These are phyloP conservation scores for Globisporangium barbulae DNA, from an alignment of 352 stramenopile genomes.

Conservation along the genomic window DNA sequence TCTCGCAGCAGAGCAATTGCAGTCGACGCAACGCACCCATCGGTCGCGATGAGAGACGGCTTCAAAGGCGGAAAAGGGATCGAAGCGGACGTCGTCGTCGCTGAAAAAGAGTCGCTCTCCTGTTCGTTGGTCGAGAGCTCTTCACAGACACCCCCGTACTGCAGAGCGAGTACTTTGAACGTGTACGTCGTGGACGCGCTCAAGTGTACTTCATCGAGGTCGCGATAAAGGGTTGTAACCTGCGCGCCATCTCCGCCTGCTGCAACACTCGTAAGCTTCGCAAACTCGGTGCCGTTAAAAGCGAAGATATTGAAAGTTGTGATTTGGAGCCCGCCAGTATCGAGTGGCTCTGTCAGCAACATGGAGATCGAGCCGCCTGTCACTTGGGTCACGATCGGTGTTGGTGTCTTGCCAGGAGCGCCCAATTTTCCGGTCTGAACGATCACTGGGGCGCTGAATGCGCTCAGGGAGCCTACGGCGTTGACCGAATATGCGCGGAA, in stretches of 20 bases:
- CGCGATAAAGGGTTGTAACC: constrained; percentile 17
- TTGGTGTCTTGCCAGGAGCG: constrained; percentile 34
- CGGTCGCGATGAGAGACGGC: constrained; percentile 16
- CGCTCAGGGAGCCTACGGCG: constrained; percentile 17
- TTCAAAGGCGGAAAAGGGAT: constrained; percentile 25
- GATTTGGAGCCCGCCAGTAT: constrained; percentile 38
- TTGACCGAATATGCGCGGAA: constrained; percentile 36
- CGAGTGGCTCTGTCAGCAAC: constrained; percentile 28
- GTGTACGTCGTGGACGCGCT: constrained; percentile 28
- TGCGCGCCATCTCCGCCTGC: constrained; percentile 17
- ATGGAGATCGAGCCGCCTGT: constrained; percentile 40
- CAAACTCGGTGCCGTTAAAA: constrained; percentile 14
- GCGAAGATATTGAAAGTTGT: constrained; percentile 32
- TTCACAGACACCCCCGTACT: constrained; percentile 36
- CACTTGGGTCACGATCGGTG: constrained; percentile 22
- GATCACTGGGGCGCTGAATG: constrained; percentile 22
- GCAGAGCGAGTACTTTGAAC: constrained; percentile 42
- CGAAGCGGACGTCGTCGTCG: constrained; percentile 23
- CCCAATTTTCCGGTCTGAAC: constrained; percentile 27
- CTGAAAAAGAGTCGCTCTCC: constrained; percentile 28
- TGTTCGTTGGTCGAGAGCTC: constrained; percentile 21
- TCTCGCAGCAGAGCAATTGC: constrained; percentile 25
- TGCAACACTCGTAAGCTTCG: constrained; percentile 25
- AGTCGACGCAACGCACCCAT: constrained; percentile 23
- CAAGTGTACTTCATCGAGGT: constrained; percentile 19